Conservation (phyloP, 805 yeast species). For the Candida mattraensis region DNA sequence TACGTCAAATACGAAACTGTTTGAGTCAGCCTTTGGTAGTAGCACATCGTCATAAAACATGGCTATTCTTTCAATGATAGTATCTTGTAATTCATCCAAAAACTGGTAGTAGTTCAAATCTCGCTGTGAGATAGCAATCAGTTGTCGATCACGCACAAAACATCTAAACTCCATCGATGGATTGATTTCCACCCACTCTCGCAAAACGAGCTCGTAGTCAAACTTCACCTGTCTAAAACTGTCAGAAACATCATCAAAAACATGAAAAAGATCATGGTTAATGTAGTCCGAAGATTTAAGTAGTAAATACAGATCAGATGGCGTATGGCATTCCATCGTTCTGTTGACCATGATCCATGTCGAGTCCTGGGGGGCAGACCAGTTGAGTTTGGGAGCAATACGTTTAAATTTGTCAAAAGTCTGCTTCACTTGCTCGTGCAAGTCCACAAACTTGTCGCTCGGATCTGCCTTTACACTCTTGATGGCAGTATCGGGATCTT, state of each 20-base stretch:
- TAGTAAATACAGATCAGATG: constrained; percentile 75
- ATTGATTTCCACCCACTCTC: constrained; percentile 80
- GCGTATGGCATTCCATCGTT: constrained; percentile 65
- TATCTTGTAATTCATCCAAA: constrained; percentile 50
- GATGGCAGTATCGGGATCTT: constrained; percentile 32
- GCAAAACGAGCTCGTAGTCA: constrained; percentile 65
- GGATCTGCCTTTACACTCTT: constrained; percentile 39
- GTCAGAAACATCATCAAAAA: constrained; percentile 52
- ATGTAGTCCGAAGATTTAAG: constrained; percentile 87
- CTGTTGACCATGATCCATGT: constrained; percentile 86
- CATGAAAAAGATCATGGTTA: constrained; percentile 76
- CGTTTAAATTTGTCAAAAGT: constrained; percentile 52
- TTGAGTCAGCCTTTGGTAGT: constrained; percentile 50
- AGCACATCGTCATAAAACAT: constrained; percentile 54
- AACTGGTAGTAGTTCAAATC: constrained; percentile 83
- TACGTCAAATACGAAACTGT: constrained; percentile 70
- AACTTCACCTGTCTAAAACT: constrained; percentile 24
- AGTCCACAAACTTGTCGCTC: constrained; percentile 49
- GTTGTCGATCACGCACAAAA: constrained; percentile 61
- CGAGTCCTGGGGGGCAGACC: constrained; percentile 97
- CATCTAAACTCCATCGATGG: constrained; percentile 93
- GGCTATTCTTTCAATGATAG: constrained; percentile 48
- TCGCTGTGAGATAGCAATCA: constrained; percentile 80
- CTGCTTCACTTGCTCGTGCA: constrained; percentile 53
- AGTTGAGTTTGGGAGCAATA: constrained; percentile 87